Evolutionary conservation across 108 stramenopile genomes (phyloP).

Genomic region (Skeletonema grethae): DNA sequence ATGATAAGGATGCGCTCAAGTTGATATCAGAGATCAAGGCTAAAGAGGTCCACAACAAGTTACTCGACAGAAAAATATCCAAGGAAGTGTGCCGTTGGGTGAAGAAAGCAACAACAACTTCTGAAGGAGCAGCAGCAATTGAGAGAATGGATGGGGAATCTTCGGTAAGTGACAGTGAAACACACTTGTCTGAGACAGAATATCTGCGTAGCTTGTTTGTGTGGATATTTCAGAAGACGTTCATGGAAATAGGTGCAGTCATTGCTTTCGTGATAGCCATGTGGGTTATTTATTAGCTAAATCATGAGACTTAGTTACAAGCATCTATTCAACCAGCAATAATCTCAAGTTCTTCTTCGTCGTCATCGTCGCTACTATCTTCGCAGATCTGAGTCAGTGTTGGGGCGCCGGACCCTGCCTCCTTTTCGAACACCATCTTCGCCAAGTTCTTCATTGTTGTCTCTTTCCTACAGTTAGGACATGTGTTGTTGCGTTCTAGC

Average conservation of each 20-base stretch:
- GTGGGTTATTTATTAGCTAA: conserved; percentile 5
- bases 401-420: conserved; percentile 21
- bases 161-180: conserved; percentile 33
- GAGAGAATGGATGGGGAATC: conserved; percentile 3
- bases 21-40: conserved; percentile 30
- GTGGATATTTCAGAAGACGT: background rate
- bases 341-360: conserved; percentile 40
- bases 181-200: background rate
- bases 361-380: conserved; percentile 23
- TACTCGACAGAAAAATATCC: conserved; percentile 57
- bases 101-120: conserved; percentile 44
- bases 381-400: conserved; percentile 48
- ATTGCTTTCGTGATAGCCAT: background rate
- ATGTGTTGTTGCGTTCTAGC: conserved; percentile 61
- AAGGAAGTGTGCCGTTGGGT: conserved; percentile 65
- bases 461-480: conserved; percentile 61
- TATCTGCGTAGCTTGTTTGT: background rate
- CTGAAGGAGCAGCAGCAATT: conserved; percentile 7
- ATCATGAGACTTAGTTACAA: background rate
- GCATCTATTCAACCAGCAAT: conserved; percentile 10
- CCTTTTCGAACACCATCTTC: conserved; percentile 52
- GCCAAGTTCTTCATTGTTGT: conserved; percentile 45
- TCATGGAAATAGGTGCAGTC: conserved; percentile 8
- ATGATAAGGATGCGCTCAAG: conserved; percentile 29
- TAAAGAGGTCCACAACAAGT: conserved; percentile 10